Base-by-base conservation (phyloP, 306 rosid genomes). In the Rosa rugosa region DNA sequence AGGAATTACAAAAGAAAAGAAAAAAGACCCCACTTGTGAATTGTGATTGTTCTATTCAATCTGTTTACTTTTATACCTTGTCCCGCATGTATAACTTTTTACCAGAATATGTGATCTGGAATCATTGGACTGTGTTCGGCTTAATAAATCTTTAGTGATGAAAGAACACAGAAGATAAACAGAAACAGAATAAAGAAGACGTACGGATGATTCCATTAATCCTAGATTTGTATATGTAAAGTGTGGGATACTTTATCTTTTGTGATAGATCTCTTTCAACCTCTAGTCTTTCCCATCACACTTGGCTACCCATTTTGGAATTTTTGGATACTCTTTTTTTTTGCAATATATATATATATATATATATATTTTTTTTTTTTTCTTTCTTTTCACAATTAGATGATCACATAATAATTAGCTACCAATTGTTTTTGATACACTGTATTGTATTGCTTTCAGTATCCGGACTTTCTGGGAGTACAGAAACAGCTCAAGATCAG, bases 381-480 rank as follows among this genome's bases (percentile, higher is more conserved):
- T 49, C 9, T 13, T 5, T 25, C 31, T 13, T 13, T 5, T 25
- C 31, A 6, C 12, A 11, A 14, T 22, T 14, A 23, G 50, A 20
- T n/a, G 2, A 44, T 78, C n/a, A 18, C 2, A 42, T 4, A 38
- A 64, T 23, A 22, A n/a, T 46, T 78, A 38, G 40, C 25, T 50
- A 72, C 47, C 11, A 38, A 23, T 46, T 50, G 41, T 8, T 50
- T 44, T 78, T 73, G 62, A 81, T 69, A 20, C 59, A 22, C 31
- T 42, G 4, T 63, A 46, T 56, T 10, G 17, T 70, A 9, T 75
- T 77, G 3, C 80, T 72, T 79, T n/a, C 76, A 91, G 97, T 89
- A 72, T 91, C 97, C 25, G 90, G 89, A 54, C 88, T 91, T 47
- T 90, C 93, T 54, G 93, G 91, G 76, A 83, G 78, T 51, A 66